A percentile compares a stretch with the other conserved stretches of the same genome.
Conservation (phyloP, 2,329 filamentous ascomycete genomes). For the Paecilomyces formosus region DNA sequence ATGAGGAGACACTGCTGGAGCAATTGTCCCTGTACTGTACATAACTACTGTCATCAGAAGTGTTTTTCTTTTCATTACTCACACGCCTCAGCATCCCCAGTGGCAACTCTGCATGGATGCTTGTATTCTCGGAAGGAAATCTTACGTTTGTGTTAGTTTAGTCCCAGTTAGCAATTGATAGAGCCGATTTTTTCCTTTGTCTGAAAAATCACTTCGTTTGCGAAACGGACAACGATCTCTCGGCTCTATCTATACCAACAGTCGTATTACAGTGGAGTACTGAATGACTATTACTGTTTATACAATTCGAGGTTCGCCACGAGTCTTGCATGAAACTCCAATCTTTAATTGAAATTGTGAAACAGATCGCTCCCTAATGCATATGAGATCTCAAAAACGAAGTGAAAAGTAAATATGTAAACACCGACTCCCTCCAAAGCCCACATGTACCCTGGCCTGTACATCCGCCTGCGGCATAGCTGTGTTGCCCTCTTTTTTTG, state of each 20-base stretch:
- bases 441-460: neutral
- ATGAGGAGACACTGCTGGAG: neutral
- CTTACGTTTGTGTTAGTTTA: neutral
- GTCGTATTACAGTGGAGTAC: neutral
- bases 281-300: neutral
- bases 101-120: slow-evolving; percentile 7
- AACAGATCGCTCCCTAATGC: neutral
- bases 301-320: neutral
- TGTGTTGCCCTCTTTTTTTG: neutral
- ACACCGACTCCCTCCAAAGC: neutral
- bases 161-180: neutral
- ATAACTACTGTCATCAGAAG: neutral
- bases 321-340: neutral
- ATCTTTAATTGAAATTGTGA: neutral
- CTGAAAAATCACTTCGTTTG: neutral
- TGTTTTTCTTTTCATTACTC: neutral
- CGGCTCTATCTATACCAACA: neutral
- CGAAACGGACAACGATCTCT: neutral
- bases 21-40: neutral
- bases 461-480: neutral
- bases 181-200: neutral
- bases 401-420: neutral
- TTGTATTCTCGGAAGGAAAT: slow-evolving; percentile 19
- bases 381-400: neutral
- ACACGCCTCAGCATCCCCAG: neutral